These are phyloP conservation scores for Simplicillium aogashimaense DNA, from an alignment of 2,329 filamentous ascomycete genomes.

Conservation along the genomic window DNA sequence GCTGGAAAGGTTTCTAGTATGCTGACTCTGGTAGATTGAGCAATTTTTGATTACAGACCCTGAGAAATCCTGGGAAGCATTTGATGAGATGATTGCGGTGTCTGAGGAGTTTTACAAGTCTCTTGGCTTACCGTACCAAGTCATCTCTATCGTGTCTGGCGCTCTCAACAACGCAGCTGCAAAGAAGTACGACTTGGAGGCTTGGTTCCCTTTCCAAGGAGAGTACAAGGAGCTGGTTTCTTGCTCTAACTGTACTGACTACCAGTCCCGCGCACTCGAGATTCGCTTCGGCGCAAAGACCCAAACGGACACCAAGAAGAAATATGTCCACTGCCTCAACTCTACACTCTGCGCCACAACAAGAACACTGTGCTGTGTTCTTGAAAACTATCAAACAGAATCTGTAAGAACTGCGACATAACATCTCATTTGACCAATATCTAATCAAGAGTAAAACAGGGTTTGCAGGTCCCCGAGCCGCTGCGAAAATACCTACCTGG, in stretches of 20 bases:
- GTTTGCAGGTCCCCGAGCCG: constrained; percentile 70
- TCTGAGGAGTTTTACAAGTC: constrained; percentile 95
- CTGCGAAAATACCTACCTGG: constrained; percentile 86
- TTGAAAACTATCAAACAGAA: constrained; percentile 94
- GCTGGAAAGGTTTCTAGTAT: background rate
- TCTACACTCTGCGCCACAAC: constrained; percentile 86
- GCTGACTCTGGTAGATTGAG: constrained; percentile 38
- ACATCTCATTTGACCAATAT: background rate
- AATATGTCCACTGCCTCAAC: constrained; percentile 90
- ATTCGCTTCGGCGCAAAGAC: constrained; percentile 86
- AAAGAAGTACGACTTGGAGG: constrained; percentile 94
- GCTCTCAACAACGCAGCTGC: constrained; percentile 68
- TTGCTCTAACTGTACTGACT: constrained; percentile 96
- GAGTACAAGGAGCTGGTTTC: constrained; percentile 98
- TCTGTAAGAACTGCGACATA: constrained; percentile 42
- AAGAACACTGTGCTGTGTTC: constrained; percentile 82
- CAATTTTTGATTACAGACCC: constrained; percentile 76
- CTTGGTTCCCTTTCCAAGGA: constrained; percentile 91
- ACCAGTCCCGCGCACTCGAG: constrained; percentile 88
- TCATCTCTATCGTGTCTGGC: constrained; percentile 92
- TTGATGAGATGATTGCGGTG: constrained; percentile 83
- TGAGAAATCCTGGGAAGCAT: constrained; percentile 85
- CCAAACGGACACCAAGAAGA: constrained; percentile 73
- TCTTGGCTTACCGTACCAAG: constrained; percentile 77
- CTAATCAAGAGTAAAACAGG: constrained; percentile 32